Base-by-base conservation (phyloP, 2,329 filamentous ascomycete genomes). In the Zalaria obscura region DNA sequence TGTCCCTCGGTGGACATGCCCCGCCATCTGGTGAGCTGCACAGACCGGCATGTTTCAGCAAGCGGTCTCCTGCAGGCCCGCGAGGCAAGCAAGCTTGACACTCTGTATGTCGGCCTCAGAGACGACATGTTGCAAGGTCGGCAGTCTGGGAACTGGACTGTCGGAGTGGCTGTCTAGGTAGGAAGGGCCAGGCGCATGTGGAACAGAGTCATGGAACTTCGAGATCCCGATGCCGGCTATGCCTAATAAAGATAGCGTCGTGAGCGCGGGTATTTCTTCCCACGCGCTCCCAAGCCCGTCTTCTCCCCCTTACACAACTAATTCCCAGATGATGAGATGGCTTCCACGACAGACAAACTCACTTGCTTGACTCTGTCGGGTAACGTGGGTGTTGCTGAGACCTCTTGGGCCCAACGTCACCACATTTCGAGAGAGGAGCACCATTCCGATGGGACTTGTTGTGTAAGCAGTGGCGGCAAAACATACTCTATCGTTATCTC, bases 261-360 rank as follows among this genome's bases (percentile, higher is more conserved):
- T 18, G 18, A 18, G 18, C 18, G 18, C 18, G 18, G 18, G 18
- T 2, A 18, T 18, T 18, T 18, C 18, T 18, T 18, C 18, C 18
- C 18, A 18, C 18, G 18, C 18, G 18, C 18, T 18, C 18, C 18
- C 18, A 18, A 18, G 18, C 18, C 18, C 18, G 52, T 55, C 47
- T 59, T 53, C 50, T 62, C 67, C 64, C 72, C 69, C 64, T 59
- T 63, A 75, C 62, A 72, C 77, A 84, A 85, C 80, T 85, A 85
- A 76, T 75, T 74, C 78, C 80, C 78, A 75, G 60, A 70, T 80
- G 80, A 87, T 73, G 81, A 83, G 78, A 68, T 68, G 72, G 75
- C 73, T 72, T 70, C 58, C 65, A 61, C 58, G 61, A 58, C 68
- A 71, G 65, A 59, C 54, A 47, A 47, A 36, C 48, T 54, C 51